These are phyloP conservation scores for Manihot esculenta DNA, from an alignment of 441 rosid genomes.

Conservation along the genomic window DNA sequence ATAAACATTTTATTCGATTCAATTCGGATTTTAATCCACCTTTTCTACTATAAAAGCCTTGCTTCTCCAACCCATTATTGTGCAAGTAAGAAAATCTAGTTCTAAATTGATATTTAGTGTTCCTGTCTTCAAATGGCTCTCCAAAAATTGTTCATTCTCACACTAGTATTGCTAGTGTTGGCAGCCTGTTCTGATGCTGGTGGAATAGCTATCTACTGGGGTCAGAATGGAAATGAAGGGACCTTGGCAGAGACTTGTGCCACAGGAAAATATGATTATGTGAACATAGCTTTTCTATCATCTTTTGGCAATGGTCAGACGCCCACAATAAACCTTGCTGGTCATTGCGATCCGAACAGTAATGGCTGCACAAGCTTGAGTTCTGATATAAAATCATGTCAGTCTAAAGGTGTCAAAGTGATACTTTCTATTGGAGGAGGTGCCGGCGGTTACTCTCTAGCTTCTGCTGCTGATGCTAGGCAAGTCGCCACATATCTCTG, in stretches of 20 bases:
- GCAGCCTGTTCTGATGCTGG: slow-evolving; percentile 1
- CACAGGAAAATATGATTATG: not conserved
- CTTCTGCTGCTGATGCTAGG: not conserved
- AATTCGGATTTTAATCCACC: not conserved
- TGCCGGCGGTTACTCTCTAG: not conserved
- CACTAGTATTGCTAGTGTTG: not conserved
- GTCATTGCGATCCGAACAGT: not conserved
- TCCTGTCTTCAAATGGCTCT: not conserved
- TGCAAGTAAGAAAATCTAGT: not conserved
- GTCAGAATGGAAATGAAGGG: too few species aligned
- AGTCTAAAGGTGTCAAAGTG: not conserved
- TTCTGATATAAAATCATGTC: not conserved
- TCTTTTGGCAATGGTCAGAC: not conserved
- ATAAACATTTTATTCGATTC: not conserved
- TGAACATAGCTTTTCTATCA: not conserved
- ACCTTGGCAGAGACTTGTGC: too few species aligned
- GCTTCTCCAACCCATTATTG: not conserved
- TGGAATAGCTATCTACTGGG: not conserved
- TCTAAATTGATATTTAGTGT: not conserved
- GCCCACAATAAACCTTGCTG: not conserved
- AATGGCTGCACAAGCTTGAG: not conserved
- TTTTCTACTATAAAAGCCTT: not conserved
- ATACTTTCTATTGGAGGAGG: not conserved
- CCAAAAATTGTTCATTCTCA: not conserved
- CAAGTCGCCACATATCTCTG: not conserved